Base-by-base conservation (phyloP, 768 basidiomycete species). In the Punctularia strigosozonata region DNA sequence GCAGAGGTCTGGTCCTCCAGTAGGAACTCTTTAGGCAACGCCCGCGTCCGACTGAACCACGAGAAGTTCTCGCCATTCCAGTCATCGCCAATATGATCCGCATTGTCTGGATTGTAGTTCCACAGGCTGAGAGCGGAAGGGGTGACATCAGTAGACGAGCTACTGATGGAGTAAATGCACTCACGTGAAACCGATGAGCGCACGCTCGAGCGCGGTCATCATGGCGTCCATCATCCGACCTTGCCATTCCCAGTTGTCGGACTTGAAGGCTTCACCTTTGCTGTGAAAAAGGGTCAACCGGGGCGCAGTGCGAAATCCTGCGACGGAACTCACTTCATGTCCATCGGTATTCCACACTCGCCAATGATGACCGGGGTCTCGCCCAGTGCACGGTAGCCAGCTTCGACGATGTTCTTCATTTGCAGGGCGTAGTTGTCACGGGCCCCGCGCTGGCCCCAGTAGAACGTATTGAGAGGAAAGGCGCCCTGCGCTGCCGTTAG, bases 31-130 rank as follows among this genome's bases (percentile, higher is more conserved):
- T 67, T 51, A 1, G 72, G 80, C 36, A 75, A 61, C 1, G 71
- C 76, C 13, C 80, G 74, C 25, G 56, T 59, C 31, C 63, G 61
- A 50, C 77, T 77, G 69, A 89, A 97, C 87, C 88, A 95, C 1
- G 88, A 90, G 55, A 99, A 97, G 61, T 92, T 95, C 59, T 99
- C 92, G 38, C 85, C 88, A 49, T 92, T 94, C 92, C 92, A 95
- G 54, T 78, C 60, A 54, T 97, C 92, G 13, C 94, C 94, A 19
- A 58, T 49, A 14, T 57, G 49, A 54, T 97, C 91, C 26, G 71
- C 68, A 58, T 97, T 98, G 37, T 69, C 63, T 0, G 92, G 84
- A 50, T 97, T 95, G 56, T 95, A 97, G 43, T 86, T 89, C 94
- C 94, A 97, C 5, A 97, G 60, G 2, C 90, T 95, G 48, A 5